These are phyloP conservation scores for Ampelomyces quisqualis DNA, from an alignment of 2,329 filamentous ascomycete species.

Conservation along the genomic window DNA sequence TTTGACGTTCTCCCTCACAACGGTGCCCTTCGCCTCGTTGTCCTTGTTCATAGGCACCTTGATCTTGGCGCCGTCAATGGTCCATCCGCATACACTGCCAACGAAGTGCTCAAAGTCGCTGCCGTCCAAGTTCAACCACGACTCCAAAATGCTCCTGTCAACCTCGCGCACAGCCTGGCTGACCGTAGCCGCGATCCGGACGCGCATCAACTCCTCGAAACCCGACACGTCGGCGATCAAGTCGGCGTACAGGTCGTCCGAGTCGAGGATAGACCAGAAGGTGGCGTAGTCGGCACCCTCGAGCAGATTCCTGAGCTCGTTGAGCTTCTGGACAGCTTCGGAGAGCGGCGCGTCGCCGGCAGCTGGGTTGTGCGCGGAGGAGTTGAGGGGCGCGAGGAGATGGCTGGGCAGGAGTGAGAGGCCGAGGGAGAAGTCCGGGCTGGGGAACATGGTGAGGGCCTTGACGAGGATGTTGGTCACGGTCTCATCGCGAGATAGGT, in stretches of 20 bases:
- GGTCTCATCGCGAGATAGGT: slow-evolving; percentile 93
- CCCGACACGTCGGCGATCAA: slow-evolving; percentile 90
- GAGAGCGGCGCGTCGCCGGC: slow-evolving; percentile 69
- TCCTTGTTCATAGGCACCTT: slow-evolving; percentile 89
- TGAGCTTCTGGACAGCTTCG: slow-evolving; percentile 88
- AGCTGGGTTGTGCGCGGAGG: slow-evolving; percentile 51
- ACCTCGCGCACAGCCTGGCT: slow-evolving; percentile 84
- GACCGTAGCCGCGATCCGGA: slow-evolving; percentile 84
- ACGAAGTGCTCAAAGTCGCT: slow-evolving; percentile 54
- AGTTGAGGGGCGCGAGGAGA: slow-evolving; percentile 63
- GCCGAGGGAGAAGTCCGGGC: slow-evolving; percentile 89
- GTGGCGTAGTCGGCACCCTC: slow-evolving; percentile 84
- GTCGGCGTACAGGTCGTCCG: slow-evolving; percentile 93
- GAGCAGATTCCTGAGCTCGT: slow-evolving; percentile 79
- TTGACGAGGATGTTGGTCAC: slow-evolving; percentile 99
- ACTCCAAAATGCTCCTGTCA: slow-evolving; percentile 49
- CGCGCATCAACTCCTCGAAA: slow-evolving; percentile 91
- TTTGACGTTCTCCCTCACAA: slow-evolving; percentile 93
- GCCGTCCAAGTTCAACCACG: slow-evolving; percentile 52
- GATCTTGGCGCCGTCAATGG: slow-evolving; percentile 66
- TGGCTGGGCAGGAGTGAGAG: slow-evolving; percentile 91
- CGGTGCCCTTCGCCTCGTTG: slow-evolving; percentile 84
- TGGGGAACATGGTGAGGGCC: slow-evolving; percentile 94
- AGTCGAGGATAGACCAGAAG: slow-evolving; percentile 93
- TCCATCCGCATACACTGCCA: slow-evolving; percentile 71